Conservation (phyloP, 257 asterid genomes). For the Solanum chmielewskii region DNA sequence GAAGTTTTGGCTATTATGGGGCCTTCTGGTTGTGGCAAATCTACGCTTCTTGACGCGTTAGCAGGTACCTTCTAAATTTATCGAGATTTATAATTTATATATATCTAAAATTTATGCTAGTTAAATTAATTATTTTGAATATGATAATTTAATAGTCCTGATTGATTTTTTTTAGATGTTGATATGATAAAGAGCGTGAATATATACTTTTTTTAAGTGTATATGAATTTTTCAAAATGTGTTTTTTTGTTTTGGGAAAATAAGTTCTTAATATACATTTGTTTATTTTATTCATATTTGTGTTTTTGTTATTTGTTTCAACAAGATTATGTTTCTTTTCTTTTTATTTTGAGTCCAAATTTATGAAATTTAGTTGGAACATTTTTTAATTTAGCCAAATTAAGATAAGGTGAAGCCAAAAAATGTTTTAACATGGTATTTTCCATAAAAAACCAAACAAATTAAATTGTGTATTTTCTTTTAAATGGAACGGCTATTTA, state of each 20-base stretch:
- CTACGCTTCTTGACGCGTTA: slow-evolving; percentile 57
- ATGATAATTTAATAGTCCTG: background rate
- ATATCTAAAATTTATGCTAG: background rate
- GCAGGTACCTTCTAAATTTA: slow-evolving; percentile 16
- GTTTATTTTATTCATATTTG: background rate
- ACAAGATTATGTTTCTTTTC: background rate
- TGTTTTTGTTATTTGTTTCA: background rate
- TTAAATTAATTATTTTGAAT: background rate
- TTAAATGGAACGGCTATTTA: background rate
- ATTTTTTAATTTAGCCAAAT: background rate
- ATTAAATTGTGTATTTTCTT: background rate
- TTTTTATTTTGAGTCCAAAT: background rate
- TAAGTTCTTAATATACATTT: background rate
- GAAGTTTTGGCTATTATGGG: slow-evolving; percentile 54
- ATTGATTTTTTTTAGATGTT: too few species aligned
- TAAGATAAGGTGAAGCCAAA: background rate
- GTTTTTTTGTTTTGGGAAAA: background rate
- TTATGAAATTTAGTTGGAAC: background rate
- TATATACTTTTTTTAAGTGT: accelerated
- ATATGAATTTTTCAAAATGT: background rate
- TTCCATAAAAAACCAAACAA: background rate
- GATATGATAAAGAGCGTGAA: background rate
- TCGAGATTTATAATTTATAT: background rate
- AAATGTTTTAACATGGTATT: background rate
- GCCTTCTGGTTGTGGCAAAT: slow-evolving; percentile 62